These are phyloP conservation scores for Leishmania tarentolae DNA, from an alignment of 208 protist genomes.

Conservation along the genomic window DNA sequence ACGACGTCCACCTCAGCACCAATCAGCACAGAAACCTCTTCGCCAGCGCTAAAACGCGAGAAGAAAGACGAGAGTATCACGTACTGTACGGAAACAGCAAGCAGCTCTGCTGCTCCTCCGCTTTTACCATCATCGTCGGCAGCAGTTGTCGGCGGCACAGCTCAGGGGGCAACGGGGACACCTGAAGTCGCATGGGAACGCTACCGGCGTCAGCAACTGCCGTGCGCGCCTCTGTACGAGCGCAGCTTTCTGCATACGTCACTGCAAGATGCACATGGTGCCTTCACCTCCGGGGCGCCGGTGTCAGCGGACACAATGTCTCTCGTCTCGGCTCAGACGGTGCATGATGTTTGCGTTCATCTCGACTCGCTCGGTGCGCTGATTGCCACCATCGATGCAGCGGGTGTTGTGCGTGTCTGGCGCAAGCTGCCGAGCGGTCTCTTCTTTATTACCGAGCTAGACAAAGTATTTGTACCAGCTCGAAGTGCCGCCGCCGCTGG, in stretches of 20 bases:
- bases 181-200: constrained; percentile 19
- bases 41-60: constrained; percentile 3
- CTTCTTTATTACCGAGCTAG: constrained; percentile 61
- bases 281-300: not conserved
- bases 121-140: not conserved
- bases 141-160: not conserved
- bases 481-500: not conserved
- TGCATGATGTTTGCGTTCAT: constrained; percentile 54
- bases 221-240: constrained; percentile 54
- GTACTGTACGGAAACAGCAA: not conserved
- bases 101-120: not conserved
- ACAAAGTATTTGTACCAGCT: constrained; percentile 40
- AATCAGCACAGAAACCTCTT: not conserved
- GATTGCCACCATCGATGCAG: constrained; percentile 50
- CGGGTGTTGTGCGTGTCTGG: constrained; percentile 62
- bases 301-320: not conserved
- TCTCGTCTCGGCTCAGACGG: not conserved
- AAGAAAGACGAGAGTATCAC: not conserved
- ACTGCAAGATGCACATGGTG: constrained; percentile 30
- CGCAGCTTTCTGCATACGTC: constrained; percentile 64
- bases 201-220: constrained; percentile 37
- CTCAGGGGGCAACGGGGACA: not conserved
- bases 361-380: constrained; percentile 57
- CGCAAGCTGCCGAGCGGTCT: constrained; percentile 69
- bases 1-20: not conserved